Evolutionary conservation across 306 rosid species (phyloP).

Genomic region (Cucurbita pepo): DNA sequence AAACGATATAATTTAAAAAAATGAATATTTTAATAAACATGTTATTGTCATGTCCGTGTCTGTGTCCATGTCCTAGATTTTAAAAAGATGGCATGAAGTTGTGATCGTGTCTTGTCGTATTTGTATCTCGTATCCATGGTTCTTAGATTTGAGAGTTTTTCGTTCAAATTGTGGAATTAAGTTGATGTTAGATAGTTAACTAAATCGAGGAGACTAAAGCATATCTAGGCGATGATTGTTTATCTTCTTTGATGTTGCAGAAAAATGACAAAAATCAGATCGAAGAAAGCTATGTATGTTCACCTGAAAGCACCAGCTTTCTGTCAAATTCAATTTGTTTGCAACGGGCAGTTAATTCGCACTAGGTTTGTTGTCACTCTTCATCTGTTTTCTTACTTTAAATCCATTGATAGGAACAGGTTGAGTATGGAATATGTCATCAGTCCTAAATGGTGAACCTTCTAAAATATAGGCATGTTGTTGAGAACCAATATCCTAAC

Average conservation of each 20-base stretch:
- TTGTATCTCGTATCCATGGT: too few relatives aligned
- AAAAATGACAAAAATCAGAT: conserved; percentile 49
- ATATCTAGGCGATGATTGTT: not conserved
- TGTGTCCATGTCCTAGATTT: too few relatives aligned
- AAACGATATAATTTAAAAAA: too few relatives aligned
- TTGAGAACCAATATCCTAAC: not conserved
- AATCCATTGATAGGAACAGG: not conserved
- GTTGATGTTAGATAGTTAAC: not conserved
- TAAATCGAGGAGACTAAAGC: not conserved
- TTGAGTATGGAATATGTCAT: not conserved
- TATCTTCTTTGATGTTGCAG: conserved; percentile 26
- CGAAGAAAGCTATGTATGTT: conserved; percentile 68
- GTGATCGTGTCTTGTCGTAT: too few relatives aligned
- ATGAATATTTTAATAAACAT: too few relatives aligned
- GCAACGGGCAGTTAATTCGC: conserved; percentile 57
- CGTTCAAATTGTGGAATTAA: not conserved
- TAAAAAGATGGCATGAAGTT: too few relatives aligned
- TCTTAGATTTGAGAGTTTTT: too few relatives aligned
- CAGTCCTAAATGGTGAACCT: too few relatives aligned
- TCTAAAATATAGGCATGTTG: not conserved
- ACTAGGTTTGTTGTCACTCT: conserved; percentile 36
- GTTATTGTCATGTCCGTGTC: too few relatives aligned
- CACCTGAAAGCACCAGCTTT: conserved; percentile 43
- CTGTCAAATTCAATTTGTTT: conserved; percentile 59
- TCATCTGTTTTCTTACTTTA: not conserved